Evolutionary conservation across 2,329 filamentous ascomycete genomes (phyloP), one percentile per base, ranked within the genome.

Genomic region (Monosporascus sp.): DNA sequence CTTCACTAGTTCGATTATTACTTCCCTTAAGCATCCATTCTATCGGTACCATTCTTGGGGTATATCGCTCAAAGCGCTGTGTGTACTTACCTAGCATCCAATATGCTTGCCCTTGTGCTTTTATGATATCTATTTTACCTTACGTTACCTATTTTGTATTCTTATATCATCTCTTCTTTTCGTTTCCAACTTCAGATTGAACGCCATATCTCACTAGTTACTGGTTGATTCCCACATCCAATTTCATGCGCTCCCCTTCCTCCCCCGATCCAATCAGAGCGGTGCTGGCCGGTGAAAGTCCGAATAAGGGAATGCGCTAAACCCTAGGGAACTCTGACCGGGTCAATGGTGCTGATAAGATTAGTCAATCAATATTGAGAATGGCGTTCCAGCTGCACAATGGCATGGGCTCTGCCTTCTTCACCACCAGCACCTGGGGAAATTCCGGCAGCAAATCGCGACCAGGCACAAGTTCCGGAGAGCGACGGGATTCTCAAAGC

Each of bases 381-480:
- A 46, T 49, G 49, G 52, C 43, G 17, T 47, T 31, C 22, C 35
- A 47, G 44, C 37, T 49, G 43, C 31, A 50, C 9, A 53, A 38
- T 38, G 40, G 40, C 43, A 38, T 47, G 48, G 47, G 46, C 49
- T 37, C 48, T 24, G 40, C 60, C 58, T 59, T 66, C 59, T 65
- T 66, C 53, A 60, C 59, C n/a, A 61, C 62, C 53, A 68, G 64
- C 49, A 64, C 66, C 49, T 67, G 65, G 63, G 64, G 60, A 56
- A 52, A 40, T 45, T 35, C 44, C 26, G 49, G 48, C 35, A 64
- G 56, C 53, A 62, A 66, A 60, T 66, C 69, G 37, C 64, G 70
- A 3, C 71, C 68, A 3, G 66, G 66, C 43, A 72, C 71, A 16
- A 73, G 68, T 57, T 67, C 68, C 14, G 71, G 68, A 48, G 69